Evolutionary conservation across 1,284 basidiomycete genomes (phyloP), one percentile per base, ranked within the genome.

Genomic region (Cutaneotrichosporon arboriforme): DNA sequence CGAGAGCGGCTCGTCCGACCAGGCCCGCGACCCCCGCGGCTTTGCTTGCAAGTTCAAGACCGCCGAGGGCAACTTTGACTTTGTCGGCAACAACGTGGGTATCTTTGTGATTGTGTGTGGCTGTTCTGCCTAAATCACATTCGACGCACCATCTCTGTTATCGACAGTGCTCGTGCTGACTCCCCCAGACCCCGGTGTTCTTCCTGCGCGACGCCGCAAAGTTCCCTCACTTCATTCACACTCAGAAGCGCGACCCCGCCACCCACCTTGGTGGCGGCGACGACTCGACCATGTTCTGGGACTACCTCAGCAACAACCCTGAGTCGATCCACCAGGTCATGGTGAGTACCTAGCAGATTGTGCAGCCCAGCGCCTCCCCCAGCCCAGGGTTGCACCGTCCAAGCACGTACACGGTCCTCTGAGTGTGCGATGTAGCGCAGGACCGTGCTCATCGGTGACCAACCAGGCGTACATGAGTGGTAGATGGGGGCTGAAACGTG

Each of bases 41-140:
- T 96, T 94, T 68, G 83, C 90, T 2, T 75, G 96, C 80, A 97
- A 97, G 80, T 79, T 97, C 62, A 84, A 82, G 73, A 93, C 92
- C 0, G 82, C 86, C 23, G 83, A 96, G 69, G 92, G 92, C 34
- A 92, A 87, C 79, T 84, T 85, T 77, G 90, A 94, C 73, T 88
- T 85, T 81, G 90, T 92, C n/a, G 58, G 44, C 78, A 91, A 92
- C 80, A 91, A 92, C 55, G 46, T 48, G 46, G 33, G 46, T 40
- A 46, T 43, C 14, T 91, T 87, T 1, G 88, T 88, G 39, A n/a
- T n/a, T n/a, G n/a, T n/a, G n/a, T n/a, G 83, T 90, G 36, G 12
- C 12, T 15, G 52, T 54, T 49, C 33, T 49, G 48, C 17, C 18
- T 21, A 17, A 42, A 34, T 15, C n/a, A 21, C n/a, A n/a, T n/a